Evolutionary conservation across 2,329 filamentous ascomycete species (phyloP), one percentile per base, ranked within the genome.

Genomic region (Penicillium brevicompactum): DNA sequence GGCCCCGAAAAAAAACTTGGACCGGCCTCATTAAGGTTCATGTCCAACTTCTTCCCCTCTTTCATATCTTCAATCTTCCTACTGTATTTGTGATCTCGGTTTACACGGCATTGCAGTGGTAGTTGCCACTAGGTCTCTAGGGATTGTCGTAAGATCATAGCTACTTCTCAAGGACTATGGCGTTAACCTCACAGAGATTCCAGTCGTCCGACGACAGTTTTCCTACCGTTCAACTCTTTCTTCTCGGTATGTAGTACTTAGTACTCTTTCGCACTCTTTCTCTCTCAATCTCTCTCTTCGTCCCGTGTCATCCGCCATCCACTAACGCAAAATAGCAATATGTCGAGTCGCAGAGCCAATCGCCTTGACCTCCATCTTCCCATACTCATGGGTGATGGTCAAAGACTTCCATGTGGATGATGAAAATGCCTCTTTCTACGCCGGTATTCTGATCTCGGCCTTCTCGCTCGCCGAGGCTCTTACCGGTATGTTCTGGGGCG

Each of bases 291-390:
- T 41, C 8, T 22, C 27, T 38, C 42, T 41, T 10, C 8, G 11
- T 22, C 37, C 10, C 5, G 14, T 10, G 16, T 24, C 9, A 16
- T 21, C 24, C 44, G 16, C 22, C 16, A 8, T 27, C 24, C 24
- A 16, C 34, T 8, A 22, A 37, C 27, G 11, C 8, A 13, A 6
- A 31, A 32, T 66, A 96, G 92, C 91, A 72, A 91, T 96, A 80
- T 92, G 95, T 70, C 91, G 92, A 60, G 85, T 97, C 63, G 90
- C 92, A 50, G 92, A 97, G 75, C 92, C 92, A 21, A 93, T 97
- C 66, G 92, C 92, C 48, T 84, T 97, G 61, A 96, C 92, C 1
- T 94, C 90, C 69, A 94, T 96, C 74, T 95, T 93, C 67, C 92
- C 92, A 18, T 97, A 96, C 74, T 90, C 90, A 57, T 95, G 89